These are phyloP conservation scores for Infundibulicybe gibba DNA, from an alignment of 768 basidiomycete species.

Conservation along the genomic window DNA sequence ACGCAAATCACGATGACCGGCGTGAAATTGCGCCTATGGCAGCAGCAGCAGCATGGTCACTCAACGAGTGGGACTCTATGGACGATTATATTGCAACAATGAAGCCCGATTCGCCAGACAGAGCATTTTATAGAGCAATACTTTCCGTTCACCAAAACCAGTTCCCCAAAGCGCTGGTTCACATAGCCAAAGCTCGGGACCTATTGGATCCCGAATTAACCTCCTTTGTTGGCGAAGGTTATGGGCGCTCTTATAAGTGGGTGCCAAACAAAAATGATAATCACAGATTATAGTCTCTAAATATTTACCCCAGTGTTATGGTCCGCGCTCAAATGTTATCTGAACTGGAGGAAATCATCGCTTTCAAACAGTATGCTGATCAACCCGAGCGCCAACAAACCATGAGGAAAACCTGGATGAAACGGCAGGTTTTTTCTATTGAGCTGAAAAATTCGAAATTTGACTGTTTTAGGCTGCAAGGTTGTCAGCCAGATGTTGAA, in stretches of 20 bases:
- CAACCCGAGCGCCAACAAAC: slow-evolving; percentile 89
- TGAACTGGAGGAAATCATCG: slow-evolving; percentile 95
- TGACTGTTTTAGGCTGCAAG: slow-evolving; percentile 62
- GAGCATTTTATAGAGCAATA: slow-evolving; percentile 95
- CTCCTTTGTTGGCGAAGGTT: slow-evolving; percentile 91
- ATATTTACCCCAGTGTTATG: slow-evolving; percentile 60
- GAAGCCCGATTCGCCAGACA: slow-evolving; percentile 89
- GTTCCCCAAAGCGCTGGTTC: slow-evolving; percentile 83
- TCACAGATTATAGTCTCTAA: slow-evolving; percentile 1
- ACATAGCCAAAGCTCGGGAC: slow-evolving; percentile 92
- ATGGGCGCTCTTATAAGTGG: slow-evolving; percentile 96
- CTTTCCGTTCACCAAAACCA: slow-evolving; percentile 95
- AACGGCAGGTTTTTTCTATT: slow-evolving; percentile 54
- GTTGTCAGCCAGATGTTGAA: slow-evolving; percentile 97
- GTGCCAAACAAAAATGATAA: slow-evolving; percentile 19
- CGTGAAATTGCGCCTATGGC: slow-evolving; percentile 95
- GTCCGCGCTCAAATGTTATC: slow-evolving; percentile 98
- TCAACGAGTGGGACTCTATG: slow-evolving; percentile 98
- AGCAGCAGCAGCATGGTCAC: slow-evolving; percentile 94
- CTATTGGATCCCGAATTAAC: slow-evolving; percentile 87
- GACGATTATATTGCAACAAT: slow-evolving; percentile 94
- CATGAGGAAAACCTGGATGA: slow-evolving; percentile 97
- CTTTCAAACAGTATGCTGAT: slow-evolving; percentile 92
- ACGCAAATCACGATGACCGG: slow-evolving; percentile 77
- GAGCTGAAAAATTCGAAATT: not conserved